Conservation (phyloP, 108 stramenopile genomes). For the Cyclotella baltica region DNA sequence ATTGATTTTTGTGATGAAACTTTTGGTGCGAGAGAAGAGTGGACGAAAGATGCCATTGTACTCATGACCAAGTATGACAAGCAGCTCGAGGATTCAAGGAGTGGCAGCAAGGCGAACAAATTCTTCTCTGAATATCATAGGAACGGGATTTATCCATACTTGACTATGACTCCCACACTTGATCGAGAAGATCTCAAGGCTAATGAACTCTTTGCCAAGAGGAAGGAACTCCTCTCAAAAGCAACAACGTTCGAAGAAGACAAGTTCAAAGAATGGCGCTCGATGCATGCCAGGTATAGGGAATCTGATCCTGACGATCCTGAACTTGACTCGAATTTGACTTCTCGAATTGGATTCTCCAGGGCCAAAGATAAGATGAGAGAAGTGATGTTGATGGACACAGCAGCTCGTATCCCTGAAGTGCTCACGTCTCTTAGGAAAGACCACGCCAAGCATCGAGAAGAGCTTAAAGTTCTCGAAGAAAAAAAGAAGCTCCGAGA, state of each 20-base stretch:
- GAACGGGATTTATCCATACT: constrained; percentile 61
- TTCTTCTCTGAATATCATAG: constrained; percentile 73
- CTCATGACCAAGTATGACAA: constrained; percentile 87
- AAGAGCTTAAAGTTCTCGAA: constrained; percentile 50
- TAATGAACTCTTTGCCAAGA: constrained; percentile 55
- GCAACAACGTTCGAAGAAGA: constrained; percentile 53
- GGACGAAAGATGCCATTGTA: constrained; percentile 69
- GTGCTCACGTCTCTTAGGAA: constrained; percentile 57
- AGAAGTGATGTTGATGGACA: constrained; percentile 77
- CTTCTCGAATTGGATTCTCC: constrained; percentile 59
- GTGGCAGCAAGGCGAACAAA: constrained; percentile 72
- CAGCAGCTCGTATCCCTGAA: constrained; percentile 71
- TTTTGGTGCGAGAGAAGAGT: constrained; percentile 58
- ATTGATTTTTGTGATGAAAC: constrained; percentile 76
- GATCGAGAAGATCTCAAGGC: constrained; percentile 62
- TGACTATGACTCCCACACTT: constrained; percentile 79
- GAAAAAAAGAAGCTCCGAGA: constrained; percentile 39
- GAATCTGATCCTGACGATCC: constrained; percentile 55
- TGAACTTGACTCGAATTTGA: constrained; percentile 28
- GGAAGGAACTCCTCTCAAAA: constrained; percentile 58
- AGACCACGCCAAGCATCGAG: constrained; percentile 47
- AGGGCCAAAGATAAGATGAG: constrained; percentile 66
- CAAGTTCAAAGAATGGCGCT: constrained; percentile 59
- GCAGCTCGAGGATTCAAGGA: constrained; percentile 68
- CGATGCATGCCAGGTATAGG: constrained; percentile 46